These are phyloP conservation scores for Rheum nobile DNA, from an alignment of 148 eudicot genomes.

Conservation along the genomic window DNA sequence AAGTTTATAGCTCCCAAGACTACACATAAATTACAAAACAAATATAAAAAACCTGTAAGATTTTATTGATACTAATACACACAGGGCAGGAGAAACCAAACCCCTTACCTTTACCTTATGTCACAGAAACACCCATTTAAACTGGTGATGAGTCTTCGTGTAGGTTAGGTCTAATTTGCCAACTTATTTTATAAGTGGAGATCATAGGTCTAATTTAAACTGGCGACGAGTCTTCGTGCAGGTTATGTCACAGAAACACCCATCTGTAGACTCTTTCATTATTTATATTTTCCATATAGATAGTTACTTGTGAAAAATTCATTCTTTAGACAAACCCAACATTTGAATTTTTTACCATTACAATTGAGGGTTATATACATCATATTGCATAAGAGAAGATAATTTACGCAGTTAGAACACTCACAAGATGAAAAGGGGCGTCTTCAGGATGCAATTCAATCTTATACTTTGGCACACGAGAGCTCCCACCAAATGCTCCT, in stretches of 20 bases:
- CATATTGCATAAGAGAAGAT: not conserved
- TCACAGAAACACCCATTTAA: too few relatives aligned
- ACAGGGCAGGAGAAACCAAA: not conserved
- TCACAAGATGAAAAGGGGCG: slow-evolving; percentile 67
- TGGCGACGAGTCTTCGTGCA: too few relatives aligned
- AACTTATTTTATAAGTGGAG: too few relatives aligned
- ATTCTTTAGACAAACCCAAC: not conserved
- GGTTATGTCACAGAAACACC: too few relatives aligned
- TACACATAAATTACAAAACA: not conserved
- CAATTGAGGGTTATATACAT: not conserved
- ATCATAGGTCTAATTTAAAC: too few relatives aligned
- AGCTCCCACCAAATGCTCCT: slow-evolving; percentile 53
- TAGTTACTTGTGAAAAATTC: not conserved
- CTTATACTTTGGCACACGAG: slow-evolving; percentile 71
- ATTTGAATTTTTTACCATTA: not conserved
- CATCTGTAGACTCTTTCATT: too few relatives aligned
- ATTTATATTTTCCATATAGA: too few relatives aligned
- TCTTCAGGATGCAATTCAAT: slow-evolving; percentile 80
- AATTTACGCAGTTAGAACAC: slow-evolving; percentile 13
- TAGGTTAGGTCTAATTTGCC: too few relatives aligned
- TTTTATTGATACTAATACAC: not conserved
- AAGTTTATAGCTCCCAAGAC: not conserved
- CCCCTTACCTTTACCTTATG: not conserved
- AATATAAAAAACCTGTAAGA: too few relatives aligned
- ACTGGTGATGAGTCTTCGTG: not conserved